Evolutionary conservation across 2,329 filamentous ascomycete species (phyloP).

Genomic region (Penicillium brasilianum): DNA sequence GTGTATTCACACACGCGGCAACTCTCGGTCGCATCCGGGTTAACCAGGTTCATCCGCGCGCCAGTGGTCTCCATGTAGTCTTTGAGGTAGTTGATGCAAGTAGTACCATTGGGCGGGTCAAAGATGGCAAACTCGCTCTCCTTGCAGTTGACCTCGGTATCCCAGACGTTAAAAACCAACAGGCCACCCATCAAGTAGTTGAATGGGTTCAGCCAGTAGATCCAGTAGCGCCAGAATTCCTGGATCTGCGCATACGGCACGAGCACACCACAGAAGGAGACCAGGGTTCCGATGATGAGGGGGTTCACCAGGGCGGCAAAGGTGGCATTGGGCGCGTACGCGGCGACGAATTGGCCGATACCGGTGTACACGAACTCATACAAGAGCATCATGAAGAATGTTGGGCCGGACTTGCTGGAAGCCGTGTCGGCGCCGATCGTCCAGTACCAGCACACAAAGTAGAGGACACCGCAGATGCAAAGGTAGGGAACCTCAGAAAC

Average conservation of each 20-base stretch:
- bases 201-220: conserved; percentile 40
- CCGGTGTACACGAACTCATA: conserved; percentile 73
- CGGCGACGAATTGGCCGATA: conserved; percentile 80
- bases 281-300: conserved; percentile 64
- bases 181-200: conserved; percentile 40
- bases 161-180: conserved; percentile 33
- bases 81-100: conserved; percentile 64
- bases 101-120: conserved; percentile 47
- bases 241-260: conserved; percentile 39
- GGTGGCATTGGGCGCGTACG: conserved; percentile 69
- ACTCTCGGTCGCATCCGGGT: conserved; percentile 60
- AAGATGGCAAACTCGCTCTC: conserved; percentile 35
- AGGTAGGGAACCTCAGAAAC: conserved; percentile 72
- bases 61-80: conserved; percentile 57
- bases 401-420: conserved; percentile 46
- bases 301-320: conserved; percentile 77
- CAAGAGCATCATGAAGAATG: conserved; percentile 73
- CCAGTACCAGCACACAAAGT: conserved; percentile 76
- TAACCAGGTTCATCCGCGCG: conserved; percentile 58
- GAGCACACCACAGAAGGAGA: conserved; percentile 39
- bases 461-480: conserved; percentile 66
- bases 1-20: conserved; percentile 68
- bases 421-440: conserved; percentile 57
- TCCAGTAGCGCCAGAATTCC: conserved; percentile 41
- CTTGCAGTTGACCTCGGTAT: conserved; percentile 32